Conservation (phyloP, 2,329 filamentous ascomycete genomes). For the Ilyonectria sp. region DNA sequence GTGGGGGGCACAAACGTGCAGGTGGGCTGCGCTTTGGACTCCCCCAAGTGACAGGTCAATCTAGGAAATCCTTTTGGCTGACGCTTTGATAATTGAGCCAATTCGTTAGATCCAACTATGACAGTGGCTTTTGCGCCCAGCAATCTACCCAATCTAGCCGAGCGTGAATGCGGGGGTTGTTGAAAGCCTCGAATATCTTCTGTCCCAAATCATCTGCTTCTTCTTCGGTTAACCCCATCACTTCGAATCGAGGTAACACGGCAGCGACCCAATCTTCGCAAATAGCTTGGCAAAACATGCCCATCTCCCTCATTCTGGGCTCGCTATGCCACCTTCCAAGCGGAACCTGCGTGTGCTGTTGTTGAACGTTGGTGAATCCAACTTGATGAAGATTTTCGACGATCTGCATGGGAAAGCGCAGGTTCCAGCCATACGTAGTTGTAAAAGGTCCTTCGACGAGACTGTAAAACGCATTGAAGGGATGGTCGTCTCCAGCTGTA, state of each 20-base stretch:
- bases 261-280: constrained; percentile 53
- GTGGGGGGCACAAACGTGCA: constrained; percentile 25
- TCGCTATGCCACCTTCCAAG: constrained; percentile 58
- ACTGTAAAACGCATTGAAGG: constrained; percentile 52
- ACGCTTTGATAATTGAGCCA: constrained; percentile 14
- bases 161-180: constrained; percentile 52
- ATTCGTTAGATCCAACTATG: constrained; percentile 28
- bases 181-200: constrained; percentile 51
- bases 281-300: constrained; percentile 55
- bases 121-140: constrained; percentile 57
- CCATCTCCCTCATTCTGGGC: constrained; percentile 54
- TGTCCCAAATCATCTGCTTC: constrained; percentile 53
- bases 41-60: constrained; percentile 28
- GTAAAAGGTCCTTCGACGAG: constrained; percentile 52
- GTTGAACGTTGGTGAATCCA: constrained; percentile 54
- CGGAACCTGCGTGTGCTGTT: constrained; percentile 50
- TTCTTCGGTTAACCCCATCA: constrained; percentile 52
- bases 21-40: constrained; percentile 31
- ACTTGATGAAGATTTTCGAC: constrained; percentile 48
- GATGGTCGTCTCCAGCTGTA: constrained; percentile 47
- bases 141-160: constrained; percentile 55
- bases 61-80: constrained; percentile 21
- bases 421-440: constrained; percentile 53
- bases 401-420: constrained; percentile 49
- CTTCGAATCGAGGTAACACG: constrained; percentile 52